Evolutionary conservation across 805 yeast genomes (phyloP).

Genomic region (Saturnispora serradocipensis): DNA sequence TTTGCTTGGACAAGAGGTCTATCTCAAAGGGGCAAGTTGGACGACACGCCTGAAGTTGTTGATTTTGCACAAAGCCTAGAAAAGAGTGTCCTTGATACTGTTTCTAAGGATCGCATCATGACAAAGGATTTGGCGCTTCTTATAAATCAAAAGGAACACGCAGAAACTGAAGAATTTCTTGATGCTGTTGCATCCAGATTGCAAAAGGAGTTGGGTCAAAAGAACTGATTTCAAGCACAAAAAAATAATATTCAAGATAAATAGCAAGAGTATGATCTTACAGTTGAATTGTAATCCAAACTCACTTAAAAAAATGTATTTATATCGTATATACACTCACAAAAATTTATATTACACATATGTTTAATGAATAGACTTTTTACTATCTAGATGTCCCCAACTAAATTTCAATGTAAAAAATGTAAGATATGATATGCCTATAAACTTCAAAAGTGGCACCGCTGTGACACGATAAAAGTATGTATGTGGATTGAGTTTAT

Average conservation of each 20-base stretch:
- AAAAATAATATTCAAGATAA: background rate
- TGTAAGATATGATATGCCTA: constrained; percentile 35
- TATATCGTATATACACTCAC: background rate
- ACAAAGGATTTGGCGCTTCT: constrained; percentile 70
- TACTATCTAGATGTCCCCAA: constrained; percentile 23
- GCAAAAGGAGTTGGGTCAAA: constrained; percentile 15
- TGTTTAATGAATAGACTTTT: constrained; percentile 5
- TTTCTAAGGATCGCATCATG: constrained; percentile 66
- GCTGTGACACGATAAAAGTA: constrained; percentile 40
- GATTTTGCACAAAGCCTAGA: constrained; percentile 59
- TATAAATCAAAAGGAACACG: constrained; percentile 55
- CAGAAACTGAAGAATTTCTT: constrained; percentile 66
- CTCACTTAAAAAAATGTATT: background rate
- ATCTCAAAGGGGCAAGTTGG: constrained; percentile 72
- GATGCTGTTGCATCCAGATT: constrained; percentile 58
- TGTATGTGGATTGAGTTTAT: constrained; percentile 22
- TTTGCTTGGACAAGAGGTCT: constrained; percentile 85
- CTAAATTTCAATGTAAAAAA: constrained; percentile 37
- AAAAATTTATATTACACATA: background rate
- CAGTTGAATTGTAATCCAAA: background rate
- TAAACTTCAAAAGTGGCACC: constrained; percentile 37
- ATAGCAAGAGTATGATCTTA: background rate
- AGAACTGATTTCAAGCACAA: background rate
- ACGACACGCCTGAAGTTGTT: constrained; percentile 60
- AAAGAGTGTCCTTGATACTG: constrained; percentile 61